phyloP scores from a whole-genome alignment of 1,284 basidiomycete species.

The Trametes sp. region DNA sequence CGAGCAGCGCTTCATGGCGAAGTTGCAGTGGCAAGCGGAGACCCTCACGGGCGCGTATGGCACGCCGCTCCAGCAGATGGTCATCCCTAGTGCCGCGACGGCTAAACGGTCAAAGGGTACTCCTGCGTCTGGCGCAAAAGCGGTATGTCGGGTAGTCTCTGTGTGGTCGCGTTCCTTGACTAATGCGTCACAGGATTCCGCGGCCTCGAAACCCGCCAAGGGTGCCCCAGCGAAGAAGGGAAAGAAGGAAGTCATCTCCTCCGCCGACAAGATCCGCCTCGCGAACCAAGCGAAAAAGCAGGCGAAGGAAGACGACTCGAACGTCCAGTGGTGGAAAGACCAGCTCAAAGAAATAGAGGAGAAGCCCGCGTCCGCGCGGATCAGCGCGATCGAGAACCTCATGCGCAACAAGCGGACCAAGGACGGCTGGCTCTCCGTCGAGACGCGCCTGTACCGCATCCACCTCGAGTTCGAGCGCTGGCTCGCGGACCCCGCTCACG shows the following conservation, averaged over 20 bases:
- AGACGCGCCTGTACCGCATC: slow-evolving; percentile 59
- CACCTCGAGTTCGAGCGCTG: slow-evolving; percentile 60
- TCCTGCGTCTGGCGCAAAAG: not conserved
- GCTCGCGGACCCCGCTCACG: slow-evolving; percentile 53
- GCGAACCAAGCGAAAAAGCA: slow-evolving; percentile 56
- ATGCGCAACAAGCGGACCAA: slow-evolving; percentile 52
- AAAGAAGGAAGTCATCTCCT: slow-evolving; percentile 43
- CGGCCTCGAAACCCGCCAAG: slow-evolving; percentile 27
- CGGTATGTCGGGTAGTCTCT: slow-evolving; percentile 3
- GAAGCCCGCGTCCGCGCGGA: slow-evolving; percentile 40
- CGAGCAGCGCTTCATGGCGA: slow-evolving; percentile 64
- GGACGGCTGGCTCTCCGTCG: slow-evolving; percentile 54
- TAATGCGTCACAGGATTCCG: slow-evolving; percentile 5
- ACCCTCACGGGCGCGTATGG: slow-evolving; percentile 71
- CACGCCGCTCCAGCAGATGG: slow-evolving; percentile 55
- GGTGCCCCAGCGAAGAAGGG: slow-evolving; percentile 35
- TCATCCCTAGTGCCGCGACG: slow-evolving; percentile 52
- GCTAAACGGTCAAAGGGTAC: slow-evolving; percentile 16
- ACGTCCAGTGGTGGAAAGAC: slow-evolving; percentile 57
- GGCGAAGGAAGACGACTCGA: slow-evolving; percentile 46
- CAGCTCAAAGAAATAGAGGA: slow-evolving; percentile 49
- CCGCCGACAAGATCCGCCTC: slow-evolving; percentile 51
- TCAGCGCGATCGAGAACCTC: slow-evolving; percentile 45
- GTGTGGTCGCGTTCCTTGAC: not conserved
- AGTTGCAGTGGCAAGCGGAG: slow-evolving; percentile 63